Base-by-base conservation (phyloP, 768 basidiomycete species). In the Cyclocybe cylindracea region DNA sequence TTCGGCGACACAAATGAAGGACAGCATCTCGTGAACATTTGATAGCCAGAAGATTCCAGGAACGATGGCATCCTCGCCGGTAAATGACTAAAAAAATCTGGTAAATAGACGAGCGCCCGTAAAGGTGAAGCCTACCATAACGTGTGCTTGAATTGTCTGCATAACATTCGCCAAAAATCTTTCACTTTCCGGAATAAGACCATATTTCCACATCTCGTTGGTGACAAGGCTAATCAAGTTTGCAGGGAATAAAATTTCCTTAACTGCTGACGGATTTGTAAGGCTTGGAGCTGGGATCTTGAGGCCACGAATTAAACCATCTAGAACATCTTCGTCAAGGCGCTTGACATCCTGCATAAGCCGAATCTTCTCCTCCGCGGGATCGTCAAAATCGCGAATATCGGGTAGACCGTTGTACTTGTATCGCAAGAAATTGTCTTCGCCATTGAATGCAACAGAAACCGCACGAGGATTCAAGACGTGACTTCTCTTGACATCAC, bases 171-270 rank as follows among this genome's bases (percentile, higher is more conserved):
- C 97, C 51, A 99, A 76, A 83, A 99, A 98, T 43, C 95, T 81
- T 70, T 98, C 97, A 73, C 94, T 96, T 71, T 99, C 97, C 11
- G 86, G 80, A 59, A 98, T 98, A 58, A 99, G 83, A 44, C 95
- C 94, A 63, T 96, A 94, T 71, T 97, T 98, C 97, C 97, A 98
- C 97, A 99, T 99, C 71, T 98, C 97, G 69, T 99, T 99, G n/a
- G 94, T 96, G 58, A 97, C 87, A 42, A 98, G 75, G 66, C 91
- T 93, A 71, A 99, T 98, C 53, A 99, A 83, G 69, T 98, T 98
- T 19, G 97, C 95, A 9, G 97, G 97, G 86, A 99, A 99, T 38
- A 99, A 79, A 48, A 99, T 94, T 69, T 99, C 97, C 71, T 98
- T 98, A 55, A 93, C 86, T 14, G 88, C 86, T n/a, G 94, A 91